Evolutionary conservation across 495 filamentous ascomycete species (phyloP).

Genomic region (Aspergillus mulundensis): DNA sequence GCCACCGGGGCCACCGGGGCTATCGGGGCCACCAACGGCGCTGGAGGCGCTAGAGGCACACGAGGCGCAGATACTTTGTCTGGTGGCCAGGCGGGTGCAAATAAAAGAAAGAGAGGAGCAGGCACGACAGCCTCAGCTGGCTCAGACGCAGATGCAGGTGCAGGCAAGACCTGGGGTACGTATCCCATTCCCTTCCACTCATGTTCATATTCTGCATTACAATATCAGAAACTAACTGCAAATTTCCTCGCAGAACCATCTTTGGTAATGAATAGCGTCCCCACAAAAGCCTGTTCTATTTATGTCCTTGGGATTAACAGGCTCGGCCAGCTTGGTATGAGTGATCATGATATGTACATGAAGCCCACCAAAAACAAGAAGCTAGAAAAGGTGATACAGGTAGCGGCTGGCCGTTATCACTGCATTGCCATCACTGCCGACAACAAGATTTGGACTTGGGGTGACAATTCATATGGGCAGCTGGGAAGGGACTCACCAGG

Average conservation of each 20-base stretch:
- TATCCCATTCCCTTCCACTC: neutral
- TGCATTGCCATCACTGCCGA: slow-evolving; percentile 59
- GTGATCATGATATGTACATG: slow-evolving; percentile 44
- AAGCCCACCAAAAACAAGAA: slow-evolving; percentile 46
- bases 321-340: slow-evolving; percentile 50
- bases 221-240: neutral
- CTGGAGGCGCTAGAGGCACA: too few species aligned
- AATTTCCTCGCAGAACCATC: neutral
- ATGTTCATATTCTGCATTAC: neutral
- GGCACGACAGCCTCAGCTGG: too few species aligned
- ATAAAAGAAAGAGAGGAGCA: too few species aligned
- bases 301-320: slow-evolving; percentile 50
- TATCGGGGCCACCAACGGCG: too few species aligned
- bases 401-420: slow-evolving; percentile 67
- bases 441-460: slow-evolving; percentile 66
- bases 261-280: slow-evolving; percentile 30
- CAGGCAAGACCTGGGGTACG: too few species aligned
- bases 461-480: slow-evolving; percentile 65
- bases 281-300: slow-evolving; percentile 41
- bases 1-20: too few species aligned
- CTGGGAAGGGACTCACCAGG: slow-evolving; percentile 56
- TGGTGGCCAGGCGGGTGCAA: too few species aligned
- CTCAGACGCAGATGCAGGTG: too few species aligned
- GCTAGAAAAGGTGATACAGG: slow-evolving; percentile 49
- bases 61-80: too few species aligned